phyloP scores from a whole-genome alignment of 257 asterid species.

The Capsicum pubescens region DNA sequence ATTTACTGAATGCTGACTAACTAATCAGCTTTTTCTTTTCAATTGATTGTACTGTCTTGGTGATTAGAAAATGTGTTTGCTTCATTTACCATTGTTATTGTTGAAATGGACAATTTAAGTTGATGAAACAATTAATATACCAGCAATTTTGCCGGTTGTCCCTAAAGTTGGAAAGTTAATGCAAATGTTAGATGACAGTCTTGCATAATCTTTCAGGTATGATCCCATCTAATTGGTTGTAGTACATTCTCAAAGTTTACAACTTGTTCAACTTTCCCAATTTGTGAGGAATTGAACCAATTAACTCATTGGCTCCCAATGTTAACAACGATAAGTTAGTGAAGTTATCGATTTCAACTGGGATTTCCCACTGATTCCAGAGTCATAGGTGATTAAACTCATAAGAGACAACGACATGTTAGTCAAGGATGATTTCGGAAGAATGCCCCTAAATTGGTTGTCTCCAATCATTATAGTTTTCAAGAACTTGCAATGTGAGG shows the following conservation, averaged over 20 bases:
- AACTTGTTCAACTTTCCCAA: conserved; percentile 27
- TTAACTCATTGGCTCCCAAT: conserved; percentile 24
- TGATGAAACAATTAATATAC: background rate
- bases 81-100: background rate
- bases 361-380: conserved; percentile 33
- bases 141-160: too few relatives aligned
- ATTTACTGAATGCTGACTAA: background rate
- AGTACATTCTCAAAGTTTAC: background rate
- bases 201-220: too few relatives aligned
- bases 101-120: background rate
- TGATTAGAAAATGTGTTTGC: conserved; percentile 20
- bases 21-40: background rate
- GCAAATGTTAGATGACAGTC: too few relatives aligned
- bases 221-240: background rate
- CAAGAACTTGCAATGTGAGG: conserved; percentile 21
- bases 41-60: conserved; percentile 14
- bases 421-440: conserved; percentile 24
- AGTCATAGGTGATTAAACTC: background rate
- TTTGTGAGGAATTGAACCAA: conserved; percentile 26
- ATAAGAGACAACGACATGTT: conserved; percentile 26
- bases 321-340: background rate
- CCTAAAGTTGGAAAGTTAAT: too few relatives aligned
- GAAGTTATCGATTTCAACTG: conserved; percentile 32
- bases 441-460: conserved; percentile 35
- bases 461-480: background rate